Evolutionary conservation across 2,329 filamentous ascomycete genomes (phyloP).

Genomic region (Xylaria hypoxylon): DNA sequence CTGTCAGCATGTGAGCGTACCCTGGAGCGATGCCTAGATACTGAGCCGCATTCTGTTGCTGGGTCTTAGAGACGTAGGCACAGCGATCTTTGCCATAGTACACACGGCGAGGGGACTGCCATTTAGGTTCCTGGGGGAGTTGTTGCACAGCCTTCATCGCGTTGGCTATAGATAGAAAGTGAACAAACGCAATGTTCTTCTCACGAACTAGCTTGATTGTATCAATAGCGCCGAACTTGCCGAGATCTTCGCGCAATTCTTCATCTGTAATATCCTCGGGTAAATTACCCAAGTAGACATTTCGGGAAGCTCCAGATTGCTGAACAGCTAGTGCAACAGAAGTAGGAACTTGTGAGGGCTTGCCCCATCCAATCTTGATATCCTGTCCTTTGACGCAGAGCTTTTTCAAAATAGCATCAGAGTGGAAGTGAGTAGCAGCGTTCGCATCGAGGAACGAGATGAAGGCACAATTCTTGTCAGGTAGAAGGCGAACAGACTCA

Average conservation of each 20-base stretch:
- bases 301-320: conserved; percentile 95
- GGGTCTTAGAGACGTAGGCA: conserved; percentile 98
- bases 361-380: conserved; percentile 99
- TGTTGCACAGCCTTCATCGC: conserved; percentile 98
- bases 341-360: conserved; percentile 96
- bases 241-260: conserved; percentile 91
- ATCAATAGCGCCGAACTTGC: conserved; percentile 96
- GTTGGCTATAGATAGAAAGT: conserved; percentile 94
- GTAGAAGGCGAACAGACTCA: conserved; percentile 95
- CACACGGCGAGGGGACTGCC: conserved; percentile 93
- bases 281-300: conserved; percentile 95
- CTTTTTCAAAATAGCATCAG: conserved; percentile 99
- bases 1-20: conserved; percentile 95
- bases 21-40: conserved; percentile 97
- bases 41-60: conserved; percentile 98
- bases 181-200: conserved; percentile 97
- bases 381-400: conserved; percentile 98
- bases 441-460: conserved; percentile 98
- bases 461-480: conserved; percentile 99
- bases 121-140: conserved; percentile 94
- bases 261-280: conserved; percentile 91
- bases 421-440: conserved; percentile 98
- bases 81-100: conserved; percentile 99
- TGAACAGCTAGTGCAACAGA: conserved; percentile 98
- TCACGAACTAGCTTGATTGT: conserved; percentile 98